Evolutionary conservation across 108 stramenopile genomes (phyloP), one percentile per base, ranked within the genome.

Genomic region (Fistulifera solaris): DNA sequence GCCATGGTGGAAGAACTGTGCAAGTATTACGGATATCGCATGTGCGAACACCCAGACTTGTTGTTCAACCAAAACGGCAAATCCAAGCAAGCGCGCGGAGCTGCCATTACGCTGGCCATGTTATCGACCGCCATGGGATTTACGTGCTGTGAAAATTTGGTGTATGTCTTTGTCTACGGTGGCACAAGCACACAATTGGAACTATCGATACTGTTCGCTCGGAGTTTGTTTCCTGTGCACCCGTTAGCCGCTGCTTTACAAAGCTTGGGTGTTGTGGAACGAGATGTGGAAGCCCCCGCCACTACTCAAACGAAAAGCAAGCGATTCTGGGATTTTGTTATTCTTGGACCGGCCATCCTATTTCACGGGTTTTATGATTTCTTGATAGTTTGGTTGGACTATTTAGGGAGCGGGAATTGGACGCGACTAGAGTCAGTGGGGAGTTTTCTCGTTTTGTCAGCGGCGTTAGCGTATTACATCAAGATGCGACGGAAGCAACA

Each of bases 31-130:
- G 89, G 82, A n/a, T 79, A 65, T 56, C 61, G 67, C 27, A 89
- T 89, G 87, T 59, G 80, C 6, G 87, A 89, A 8, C 87, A 89
- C 58, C 87, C 87, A 10, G 89, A 91, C 63, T 91, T 91, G 54
- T 61, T 71, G 31, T 52, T 63, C 14, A 65, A 67, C 11, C 56
- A 63, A 31, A 58, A 60, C 3, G 49, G 59, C 22, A 63, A 68
- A 48, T 50, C 51, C 12, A 11, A 59, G 21, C 54, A 66, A 42
- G 56, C 74, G 8, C 47, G 40, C 42, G 75, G 73, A 12, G 62
- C 70, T 17, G 81, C 76, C 24, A 80, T 87, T 40, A 92, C 85
- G 1, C 67, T 85, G 48, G 73, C 89, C 26, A 87, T 92, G 89
- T 70, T 92, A 48, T 70, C 83, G 4, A 78, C 83, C 19, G 81